These are phyloP conservation scores for Draba incana DNA, from an alignment of 345 rosid species.

Conservation along the genomic window DNA sequence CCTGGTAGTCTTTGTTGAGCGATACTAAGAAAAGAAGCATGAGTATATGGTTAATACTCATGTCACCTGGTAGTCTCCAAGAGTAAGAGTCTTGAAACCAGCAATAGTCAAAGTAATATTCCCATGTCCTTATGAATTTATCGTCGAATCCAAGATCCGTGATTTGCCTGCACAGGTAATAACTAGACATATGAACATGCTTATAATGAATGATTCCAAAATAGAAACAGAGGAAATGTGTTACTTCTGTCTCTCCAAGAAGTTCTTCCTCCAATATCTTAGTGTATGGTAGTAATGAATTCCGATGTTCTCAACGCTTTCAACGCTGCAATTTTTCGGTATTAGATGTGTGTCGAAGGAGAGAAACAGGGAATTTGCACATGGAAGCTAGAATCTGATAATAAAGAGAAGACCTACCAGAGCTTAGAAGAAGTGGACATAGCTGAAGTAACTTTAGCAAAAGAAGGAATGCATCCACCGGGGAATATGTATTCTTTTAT, in stretches of 20 bases:
- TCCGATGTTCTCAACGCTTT: slow-evolving; percentile 80
- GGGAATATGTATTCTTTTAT: slow-evolving; percentile 89
- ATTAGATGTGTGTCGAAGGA: background rate
- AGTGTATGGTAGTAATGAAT: slow-evolving; percentile 76
- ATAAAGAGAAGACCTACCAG: slow-evolving; percentile 47
- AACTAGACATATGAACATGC: background rate
- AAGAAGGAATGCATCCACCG: slow-evolving; percentile 76
- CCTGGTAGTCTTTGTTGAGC: background rate
- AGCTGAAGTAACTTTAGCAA: slow-evolving; percentile 70
- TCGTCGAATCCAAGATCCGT: slow-evolving; percentile 63
- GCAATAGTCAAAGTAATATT: slow-evolving; percentile 81
- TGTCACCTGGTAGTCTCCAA: slow-evolving; percentile 68
- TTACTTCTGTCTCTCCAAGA: slow-evolving; percentile 67
- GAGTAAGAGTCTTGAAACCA: slow-evolving; percentile 67
- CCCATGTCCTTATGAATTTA: slow-evolving; percentile 81
- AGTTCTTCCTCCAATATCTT: slow-evolving; percentile 69
- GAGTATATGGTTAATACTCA: background rate
- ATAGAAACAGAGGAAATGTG: background rate
- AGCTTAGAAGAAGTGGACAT: slow-evolving; percentile 70
- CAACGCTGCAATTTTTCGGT: slow-evolving; percentile 50
- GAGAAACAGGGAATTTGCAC: background rate
- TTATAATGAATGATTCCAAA: background rate
- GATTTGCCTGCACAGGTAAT: slow-evolving; percentile 50
- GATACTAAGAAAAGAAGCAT: background rate
- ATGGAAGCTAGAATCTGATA: background rate